phyloP scores from a whole-genome alignment of 2,329 filamentous ascomycete genomes.

The Epichloe elymi region DNA sequence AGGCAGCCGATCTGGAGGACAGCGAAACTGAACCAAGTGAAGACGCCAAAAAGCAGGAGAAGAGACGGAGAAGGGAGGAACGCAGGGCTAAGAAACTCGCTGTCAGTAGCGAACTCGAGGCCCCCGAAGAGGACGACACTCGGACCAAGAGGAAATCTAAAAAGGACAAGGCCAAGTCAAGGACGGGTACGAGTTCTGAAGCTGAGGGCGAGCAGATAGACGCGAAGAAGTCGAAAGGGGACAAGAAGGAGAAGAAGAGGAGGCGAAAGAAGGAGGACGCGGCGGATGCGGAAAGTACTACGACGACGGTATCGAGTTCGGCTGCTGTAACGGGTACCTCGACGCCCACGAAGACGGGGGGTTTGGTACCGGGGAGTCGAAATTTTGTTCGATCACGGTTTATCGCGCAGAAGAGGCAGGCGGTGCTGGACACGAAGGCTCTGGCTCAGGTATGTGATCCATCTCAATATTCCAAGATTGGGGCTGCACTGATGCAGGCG shows the following conservation, averaged over 20 bases:
- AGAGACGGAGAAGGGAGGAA: conserved; percentile 24
- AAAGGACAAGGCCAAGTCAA: conserved; percentile 12
- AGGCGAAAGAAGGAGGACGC: conserved; percentile 35
- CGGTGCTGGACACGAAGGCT: conserved; percentile 66
- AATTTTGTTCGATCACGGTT: conserved; percentile 68
- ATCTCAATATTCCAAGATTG: not conserved
- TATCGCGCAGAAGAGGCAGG: conserved; percentile 79
- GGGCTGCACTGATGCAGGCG: not conserved
- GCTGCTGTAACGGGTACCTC: conserved; percentile 22
- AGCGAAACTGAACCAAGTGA: conserved; percentile 3
- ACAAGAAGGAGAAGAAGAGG: conserved; percentile 35
- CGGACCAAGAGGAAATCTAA: conserved; percentile 27
- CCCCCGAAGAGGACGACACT: conserved; percentile 19
- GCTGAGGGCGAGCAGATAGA: conserved; percentile 11
- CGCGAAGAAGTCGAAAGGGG: conserved; percentile 25
- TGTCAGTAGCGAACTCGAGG: conserved; percentile 8
- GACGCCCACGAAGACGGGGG: conserved; percentile 27
- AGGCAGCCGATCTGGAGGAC: conserved; percentile 26
- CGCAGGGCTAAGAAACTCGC: conserved; percentile 18
- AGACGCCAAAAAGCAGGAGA: conserved; percentile 20
- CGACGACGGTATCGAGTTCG: conserved; percentile 12
- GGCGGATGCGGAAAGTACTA: conserved; percentile 12
- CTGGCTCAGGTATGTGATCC: conserved; percentile 60
- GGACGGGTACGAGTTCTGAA: conserved; percentile 10
- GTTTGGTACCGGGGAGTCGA: conserved; percentile 40